phyloP scores from a whole-genome alignment of 75 land plant genomes.

The Selaginella moellendorffii region DNA sequence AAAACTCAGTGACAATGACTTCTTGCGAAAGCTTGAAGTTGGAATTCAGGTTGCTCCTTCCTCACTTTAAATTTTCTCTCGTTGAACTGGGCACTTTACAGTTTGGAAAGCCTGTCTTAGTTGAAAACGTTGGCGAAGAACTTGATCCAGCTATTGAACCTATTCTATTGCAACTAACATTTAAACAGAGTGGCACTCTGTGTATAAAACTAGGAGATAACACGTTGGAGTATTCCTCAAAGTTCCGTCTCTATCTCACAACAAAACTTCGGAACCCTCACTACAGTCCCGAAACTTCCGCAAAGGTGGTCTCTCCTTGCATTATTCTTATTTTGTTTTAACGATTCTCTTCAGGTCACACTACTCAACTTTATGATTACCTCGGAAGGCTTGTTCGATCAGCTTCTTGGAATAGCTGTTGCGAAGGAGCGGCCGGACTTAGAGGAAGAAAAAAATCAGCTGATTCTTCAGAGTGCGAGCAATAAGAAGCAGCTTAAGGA shows the following conservation, averaged over 20 bases:
- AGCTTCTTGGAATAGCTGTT: slow-evolving; percentile 22
- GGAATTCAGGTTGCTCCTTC: slow-evolving; percentile 26
- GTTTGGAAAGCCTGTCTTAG: slow-evolving; percentile 24
- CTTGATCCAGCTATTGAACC: slow-evolving; percentile 23
- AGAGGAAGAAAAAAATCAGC: slow-evolving; percentile 23
- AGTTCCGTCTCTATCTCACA: slow-evolving; percentile 21
- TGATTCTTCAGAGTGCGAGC: slow-evolving; percentile 19
- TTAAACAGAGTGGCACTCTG: slow-evolving; percentile 23
- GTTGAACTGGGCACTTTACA: too few species aligned
- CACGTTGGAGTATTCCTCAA: slow-evolving; percentile 14
- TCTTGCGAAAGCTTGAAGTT: slow-evolving; percentile 19
- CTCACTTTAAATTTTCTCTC: too few species aligned
- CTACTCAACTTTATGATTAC: slow-evolving; percentile 24
- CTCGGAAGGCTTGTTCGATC: slow-evolving; percentile 20
- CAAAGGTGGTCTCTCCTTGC: slow-evolving; percentile 11
- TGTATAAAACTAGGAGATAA: slow-evolving; percentile 21
- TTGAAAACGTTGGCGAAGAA: slow-evolving; percentile 22
- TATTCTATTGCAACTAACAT: slow-evolving; percentile 18
- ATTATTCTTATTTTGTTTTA: not conserved
- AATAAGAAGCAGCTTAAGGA: slow-evolving; percentile 21
- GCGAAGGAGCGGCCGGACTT: slow-evolving; percentile 24
- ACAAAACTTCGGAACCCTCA: slow-evolving; percentile 24
- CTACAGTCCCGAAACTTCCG: slow-evolving; percentile 25
- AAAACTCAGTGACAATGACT: slow-evolving; percentile 19
- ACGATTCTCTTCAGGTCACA: slow-evolving; percentile 15